These are phyloP conservation scores for Pelargonium fulgidum DNA, from an alignment of 441 rosid species.

Conservation along the genomic window DNA sequence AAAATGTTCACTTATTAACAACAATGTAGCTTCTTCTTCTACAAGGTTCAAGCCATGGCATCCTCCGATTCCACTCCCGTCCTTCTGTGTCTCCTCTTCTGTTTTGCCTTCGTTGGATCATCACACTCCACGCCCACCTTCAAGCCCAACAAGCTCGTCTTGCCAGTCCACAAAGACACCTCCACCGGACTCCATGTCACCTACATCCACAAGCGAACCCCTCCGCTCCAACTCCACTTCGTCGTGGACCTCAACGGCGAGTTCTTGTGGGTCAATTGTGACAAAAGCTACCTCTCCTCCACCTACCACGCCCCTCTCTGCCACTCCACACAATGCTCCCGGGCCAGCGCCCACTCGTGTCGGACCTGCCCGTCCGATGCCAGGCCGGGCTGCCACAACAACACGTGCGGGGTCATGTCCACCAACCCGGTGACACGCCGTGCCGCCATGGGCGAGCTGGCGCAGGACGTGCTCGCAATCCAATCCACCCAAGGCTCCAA, in stretches of 20 bases:
- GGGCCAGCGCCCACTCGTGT: conserved; percentile 18
- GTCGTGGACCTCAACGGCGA: conserved; percentile 26
- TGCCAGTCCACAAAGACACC: conserved; percentile 22
- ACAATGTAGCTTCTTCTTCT: neutral
- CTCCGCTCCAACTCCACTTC: conserved; percentile 14
- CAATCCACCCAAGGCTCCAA: conserved; percentile 23
- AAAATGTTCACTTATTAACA: neutral
- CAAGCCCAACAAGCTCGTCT: conserved; percentile 20
- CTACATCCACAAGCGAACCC: conserved; percentile 24
- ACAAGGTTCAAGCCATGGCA: conserved; percentile 14
- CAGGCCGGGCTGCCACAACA: conserved; percentile 44
- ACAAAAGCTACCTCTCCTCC: conserved; percentile 24
- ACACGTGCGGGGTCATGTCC: conserved; percentile 36
- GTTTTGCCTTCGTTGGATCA: neutral
- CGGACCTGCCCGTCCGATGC: conserved; percentile 22
- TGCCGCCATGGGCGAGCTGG: conserved; percentile 27
- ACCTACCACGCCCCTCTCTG: conserved; percentile 25
- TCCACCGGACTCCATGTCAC: conserved; percentile 26
- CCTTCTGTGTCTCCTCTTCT: conserved; percentile 5
- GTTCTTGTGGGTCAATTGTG: conserved; percentile 28
- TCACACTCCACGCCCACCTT: conserved; percentile 6
- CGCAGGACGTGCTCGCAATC: conserved; percentile 28
- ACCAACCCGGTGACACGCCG: conserved; percentile 25
- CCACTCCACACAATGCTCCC: conserved; percentile 26
- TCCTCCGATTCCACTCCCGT: conserved; percentile 11